Evolutionary conservation across 139 green algal species (phyloP), one percentile per base, ranked within the genome.

Genomic region (Coelastrella sp.): DNA sequence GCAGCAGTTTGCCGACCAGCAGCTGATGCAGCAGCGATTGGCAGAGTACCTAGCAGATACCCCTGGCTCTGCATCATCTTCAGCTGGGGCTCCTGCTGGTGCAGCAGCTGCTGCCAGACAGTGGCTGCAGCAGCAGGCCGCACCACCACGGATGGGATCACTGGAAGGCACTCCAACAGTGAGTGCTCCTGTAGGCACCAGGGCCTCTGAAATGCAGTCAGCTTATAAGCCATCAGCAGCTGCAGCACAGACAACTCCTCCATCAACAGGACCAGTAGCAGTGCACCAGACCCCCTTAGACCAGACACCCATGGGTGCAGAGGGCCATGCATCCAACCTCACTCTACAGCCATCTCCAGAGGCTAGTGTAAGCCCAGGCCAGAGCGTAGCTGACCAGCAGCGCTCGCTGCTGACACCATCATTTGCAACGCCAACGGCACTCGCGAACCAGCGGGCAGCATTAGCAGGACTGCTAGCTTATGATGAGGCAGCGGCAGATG

Each of bases 61-160:
- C 3, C 83, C 83, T 58, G 66, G 83, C 19, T 88, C 83, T 20
- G 83, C 83, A 56, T 19, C 13, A 3, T 88, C 83, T n/a, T 79
- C 83, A 61, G 83, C 83, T 59, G 83, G 80, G 2, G 8, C 32
- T n/a, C 23, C 82, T 19, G 64, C 2, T 4, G 32, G 58, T 64
- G 61, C 61, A 77, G 64, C 81, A 77, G 81, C 81, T 17, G 64
- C 4, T 77, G 61, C 81, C 16, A 80, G 7, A 58, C 68, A 76
- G 68, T 76, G 66, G 61, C 68, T 68, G 83, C 83, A 80, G 68
- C 83, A 88, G 83, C 83, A 88, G 81, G 61, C 64, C 6, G 5
- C 13, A 5, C 64, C 66, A 5, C 19, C 23, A 4, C 20, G 22
- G 6, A 57, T 80, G 74, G 80, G n/a, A 22, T 73, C 80, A 65